Percentiles rank a stretch among this genome's conserved stretches.
Conservation (phyloP, 1,284 basidiomycete species). For the Leccinum subspadiceum region DNA sequence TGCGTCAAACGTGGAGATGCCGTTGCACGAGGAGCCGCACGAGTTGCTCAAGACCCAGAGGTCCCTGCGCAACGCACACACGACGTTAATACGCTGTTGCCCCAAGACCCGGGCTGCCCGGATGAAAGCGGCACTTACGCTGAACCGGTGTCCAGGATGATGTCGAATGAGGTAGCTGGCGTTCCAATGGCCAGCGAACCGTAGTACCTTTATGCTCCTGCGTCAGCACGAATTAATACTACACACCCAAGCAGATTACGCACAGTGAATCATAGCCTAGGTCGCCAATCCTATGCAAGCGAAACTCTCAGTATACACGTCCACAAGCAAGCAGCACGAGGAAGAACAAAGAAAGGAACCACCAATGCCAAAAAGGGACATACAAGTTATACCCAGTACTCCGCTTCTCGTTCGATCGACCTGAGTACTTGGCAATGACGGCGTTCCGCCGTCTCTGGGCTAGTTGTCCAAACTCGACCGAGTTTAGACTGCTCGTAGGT, state of each 20-base stretch:
- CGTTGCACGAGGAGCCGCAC: constrained; percentile 18
- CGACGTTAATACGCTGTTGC: neutral
- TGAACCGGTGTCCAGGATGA: constrained; percentile 58
- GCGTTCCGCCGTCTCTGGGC: too few relatives aligned
- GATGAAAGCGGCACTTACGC: constrained; percentile 30
- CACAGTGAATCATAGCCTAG: constrained; percentile 25
- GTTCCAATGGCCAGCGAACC: constrained; percentile 44
- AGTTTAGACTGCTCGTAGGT: too few relatives aligned
- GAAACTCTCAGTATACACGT: constrained; percentile 5
- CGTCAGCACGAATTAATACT: constrained; percentile 2
- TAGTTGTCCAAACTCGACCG: too few relatives aligned
- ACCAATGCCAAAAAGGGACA: neutral
- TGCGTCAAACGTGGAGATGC: constrained; percentile 17
- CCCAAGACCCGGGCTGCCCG: neutral
- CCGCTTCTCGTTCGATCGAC: too few relatives aligned
- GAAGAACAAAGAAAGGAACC: neutral
- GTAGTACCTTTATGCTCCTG: constrained; percentile 32
- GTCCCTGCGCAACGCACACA: constrained; percentile 16
- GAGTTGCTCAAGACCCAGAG: constrained; percentile 23
- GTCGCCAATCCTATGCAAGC: constrained; percentile 23
- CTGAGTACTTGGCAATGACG: too few relatives aligned
- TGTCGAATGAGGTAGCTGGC: constrained; percentile 32
- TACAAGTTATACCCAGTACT: too few relatives aligned
- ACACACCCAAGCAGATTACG: constrained; percentile 3
- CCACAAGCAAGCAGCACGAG: neutral